Evolutionary conservation across 2,329 filamentous ascomycete genomes (phyloP).

Genomic region (Plenodomus biglobosus): DNA sequence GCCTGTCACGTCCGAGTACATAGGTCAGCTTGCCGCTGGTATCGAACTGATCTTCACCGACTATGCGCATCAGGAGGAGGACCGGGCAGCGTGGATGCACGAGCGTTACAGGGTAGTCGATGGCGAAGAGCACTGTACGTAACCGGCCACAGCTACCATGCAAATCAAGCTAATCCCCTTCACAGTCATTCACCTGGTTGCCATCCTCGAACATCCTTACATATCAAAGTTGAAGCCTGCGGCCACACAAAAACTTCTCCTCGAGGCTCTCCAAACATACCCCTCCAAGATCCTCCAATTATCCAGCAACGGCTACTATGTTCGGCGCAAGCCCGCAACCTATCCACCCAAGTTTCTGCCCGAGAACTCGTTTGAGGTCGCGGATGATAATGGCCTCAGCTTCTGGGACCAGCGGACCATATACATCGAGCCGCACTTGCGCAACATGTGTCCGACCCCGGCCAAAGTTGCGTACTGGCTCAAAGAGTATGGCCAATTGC

Average conservation of each 20-base stretch:
- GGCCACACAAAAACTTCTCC: slow-evolving; percentile 32
- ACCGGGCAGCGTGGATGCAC: slow-evolving; percentile 29
- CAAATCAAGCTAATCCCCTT: not conserved
- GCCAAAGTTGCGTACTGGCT: slow-evolving; percentile 37
- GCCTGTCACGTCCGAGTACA: slow-evolving; percentile 28
- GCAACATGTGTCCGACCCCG: slow-evolving; percentile 33
- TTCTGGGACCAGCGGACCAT: slow-evolving; percentile 44
- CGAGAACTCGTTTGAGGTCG: slow-evolving; percentile 23
- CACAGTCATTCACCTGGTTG: slow-evolving; percentile 36
- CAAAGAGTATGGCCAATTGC: slow-evolving; percentile 30
- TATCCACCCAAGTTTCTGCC: slow-evolving; percentile 36
- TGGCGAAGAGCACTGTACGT: slow-evolving; percentile 29
- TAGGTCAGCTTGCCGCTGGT: slow-evolving; percentile 34
- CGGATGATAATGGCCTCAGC: slow-evolving; percentile 32
- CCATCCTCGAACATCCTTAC: slow-evolving; percentile 33
- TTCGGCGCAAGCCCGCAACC: slow-evolving; percentile 34
- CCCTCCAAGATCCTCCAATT: slow-evolving; percentile 25
- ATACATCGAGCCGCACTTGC: slow-evolving; percentile 42
- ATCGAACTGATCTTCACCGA: slow-evolving; percentile 41
- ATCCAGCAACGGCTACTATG: slow-evolving; percentile 29
- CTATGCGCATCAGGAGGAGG: slow-evolving; percentile 38
- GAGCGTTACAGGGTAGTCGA: slow-evolving; percentile 27
- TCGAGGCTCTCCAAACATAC: slow-evolving; percentile 27
- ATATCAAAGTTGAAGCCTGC: slow-evolving; percentile 37
- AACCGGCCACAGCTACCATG: not conserved